These are phyloP conservation scores for Psilocybe cyanescens DNA, from an alignment of 768 basidiomycete species.

Conservation along the genomic window DNA sequence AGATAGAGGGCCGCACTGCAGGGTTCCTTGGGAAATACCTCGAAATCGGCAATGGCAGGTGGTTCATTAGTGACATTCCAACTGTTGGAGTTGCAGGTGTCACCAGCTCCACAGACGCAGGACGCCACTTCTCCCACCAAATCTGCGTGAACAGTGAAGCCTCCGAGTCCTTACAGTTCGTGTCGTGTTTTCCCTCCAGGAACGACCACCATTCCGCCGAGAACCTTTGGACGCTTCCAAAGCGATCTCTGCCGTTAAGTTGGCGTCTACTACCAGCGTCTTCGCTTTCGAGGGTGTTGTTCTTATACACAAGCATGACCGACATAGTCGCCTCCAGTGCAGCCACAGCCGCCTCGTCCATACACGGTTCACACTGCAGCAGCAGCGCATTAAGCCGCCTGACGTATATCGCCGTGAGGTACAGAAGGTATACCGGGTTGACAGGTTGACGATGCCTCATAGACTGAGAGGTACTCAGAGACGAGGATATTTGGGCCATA, in stretches of 20 bases:
- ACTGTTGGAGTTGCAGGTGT: neutral
- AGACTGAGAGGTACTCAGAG: neutral
- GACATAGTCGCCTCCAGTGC: neutral
- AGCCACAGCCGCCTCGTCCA: neutral
- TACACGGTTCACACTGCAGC: neutral
- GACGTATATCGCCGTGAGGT: neutral
- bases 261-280: neutral
- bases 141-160: neutral
- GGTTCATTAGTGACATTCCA: neutral
- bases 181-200: neutral
- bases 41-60: neutral
- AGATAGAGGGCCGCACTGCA: neutral
- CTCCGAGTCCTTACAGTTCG: neutral
- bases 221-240: neutral
- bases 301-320: neutral
- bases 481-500: neutral
- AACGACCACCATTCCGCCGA: neutral
- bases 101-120: neutral
- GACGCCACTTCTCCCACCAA: neutral
- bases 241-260: neutral
- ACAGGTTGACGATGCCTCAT: neutral
- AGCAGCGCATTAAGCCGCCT: neutral
- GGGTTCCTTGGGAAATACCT: neutral
- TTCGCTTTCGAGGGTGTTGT: neutral
- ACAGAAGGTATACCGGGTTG: neutral